Evolutionary conservation across 306 rosid genomes (phyloP), one percentile per base, ranked within the genome.

Genomic region (Lupinus albus): DNA sequence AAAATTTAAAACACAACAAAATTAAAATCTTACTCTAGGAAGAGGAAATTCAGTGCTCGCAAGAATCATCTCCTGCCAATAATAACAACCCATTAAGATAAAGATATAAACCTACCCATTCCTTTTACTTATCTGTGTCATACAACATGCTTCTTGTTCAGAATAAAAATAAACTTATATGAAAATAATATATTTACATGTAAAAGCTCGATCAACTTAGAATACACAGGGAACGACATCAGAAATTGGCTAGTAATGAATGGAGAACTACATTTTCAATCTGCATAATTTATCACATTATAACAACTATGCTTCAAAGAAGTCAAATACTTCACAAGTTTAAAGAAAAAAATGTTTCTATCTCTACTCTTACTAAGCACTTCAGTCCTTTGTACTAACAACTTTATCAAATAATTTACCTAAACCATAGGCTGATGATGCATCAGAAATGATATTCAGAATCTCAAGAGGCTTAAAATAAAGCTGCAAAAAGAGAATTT

Each of bases 51-150:
- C 93, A 51, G 96, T 83, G 84, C 97, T 91, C 4, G 89, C 89
- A 25, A 93, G 78, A 78, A 93, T 84, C 98, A 93, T 93, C 76
- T 88, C 98, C 98, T 93, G 87, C 80, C 70, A 71, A 66, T 17
- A 64, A 50, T 25, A 75, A 50, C 39, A 13, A 79, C 30, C 8
- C 63, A 64, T 64, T 56, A 70, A 50, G 59, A 63, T 28, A 21
- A 77, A 57, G 39, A 80, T 55, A 35, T 51, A 73, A 57, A 64
- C 14, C 54, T 15, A 50, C 36, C 73, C 32, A 48, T 14, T 56
- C 18, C 15, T 54, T 56, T 18, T 71, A 67, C 45, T 42, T 57
- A 48, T 38, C 47, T 25, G 38, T 70, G 53, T 46, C 55, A 57
- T 72, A 30, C 44, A 36, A 8, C 59, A 51, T 57, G 62, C 30